Percentiles rank a stretch among this genome's conserved stretches.
These are phyloP conservation scores for Aspergillus eucalypticola DNA, from an alignment of 2,329 filamentous ascomycete species.

Conservation along the genomic window DNA sequence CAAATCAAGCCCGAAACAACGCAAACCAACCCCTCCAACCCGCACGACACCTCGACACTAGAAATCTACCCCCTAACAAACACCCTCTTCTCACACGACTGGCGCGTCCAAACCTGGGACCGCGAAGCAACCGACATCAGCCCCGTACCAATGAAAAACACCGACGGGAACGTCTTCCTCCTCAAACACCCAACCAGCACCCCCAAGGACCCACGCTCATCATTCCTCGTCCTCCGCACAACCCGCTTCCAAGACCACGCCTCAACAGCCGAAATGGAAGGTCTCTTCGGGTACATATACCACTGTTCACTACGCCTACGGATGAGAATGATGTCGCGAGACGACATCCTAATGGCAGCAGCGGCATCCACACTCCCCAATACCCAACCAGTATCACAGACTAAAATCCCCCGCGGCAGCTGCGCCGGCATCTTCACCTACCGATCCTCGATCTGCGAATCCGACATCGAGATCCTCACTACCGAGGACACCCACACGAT, in stretches of 20 bases:
- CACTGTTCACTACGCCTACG: conserved; percentile 52
- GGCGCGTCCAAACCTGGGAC: conserved; percentile 49
- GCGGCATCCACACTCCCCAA: neutral
- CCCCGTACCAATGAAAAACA: conserved; percentile 49
- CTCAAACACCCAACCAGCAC: conserved; percentile 26
- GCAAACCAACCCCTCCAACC: neutral
- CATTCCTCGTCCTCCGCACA: conserved; percentile 51
- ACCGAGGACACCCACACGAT: conserved; percentile 46
- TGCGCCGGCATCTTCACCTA: conserved; percentile 56
- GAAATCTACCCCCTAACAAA: conserved; percentile 33
- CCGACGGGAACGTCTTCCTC: conserved; percentile 50
- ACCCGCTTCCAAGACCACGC: conserved; percentile 46
- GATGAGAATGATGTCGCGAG: conserved; percentile 42
- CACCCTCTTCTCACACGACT: conserved; percentile 38
- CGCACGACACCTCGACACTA: conserved; percentile 3
- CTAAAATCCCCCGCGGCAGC: conserved; percentile 39
- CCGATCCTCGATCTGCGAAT: conserved; percentile 49
- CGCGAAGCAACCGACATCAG: conserved; percentile 39
- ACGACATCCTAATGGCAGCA: neutral
- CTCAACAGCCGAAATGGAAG: conserved; percentile 53
- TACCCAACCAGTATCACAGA: neutral
- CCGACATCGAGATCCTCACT: conserved; percentile 57
- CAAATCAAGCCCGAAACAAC: neutral
- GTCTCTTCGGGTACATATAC: conserved; percentile 45
- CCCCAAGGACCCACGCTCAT: conserved; percentile 13